Evolutionary conservation across 345 rosid genomes (phyloP).

Genomic region (Salix purpurea): DNA sequence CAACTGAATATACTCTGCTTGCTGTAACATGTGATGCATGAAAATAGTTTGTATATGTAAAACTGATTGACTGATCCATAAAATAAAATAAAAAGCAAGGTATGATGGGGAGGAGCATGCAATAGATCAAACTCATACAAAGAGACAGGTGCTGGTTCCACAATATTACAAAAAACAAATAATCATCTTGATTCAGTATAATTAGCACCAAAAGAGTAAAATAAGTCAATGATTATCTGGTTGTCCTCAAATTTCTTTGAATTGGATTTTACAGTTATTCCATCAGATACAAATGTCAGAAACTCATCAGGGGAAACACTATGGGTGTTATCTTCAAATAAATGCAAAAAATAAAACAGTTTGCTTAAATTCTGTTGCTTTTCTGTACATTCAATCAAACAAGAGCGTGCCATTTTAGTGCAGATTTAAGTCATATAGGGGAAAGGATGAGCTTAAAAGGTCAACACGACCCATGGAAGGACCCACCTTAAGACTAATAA

Average conservation of each 20-base stretch:
- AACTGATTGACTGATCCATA: background rate
- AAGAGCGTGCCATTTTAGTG: background rate
- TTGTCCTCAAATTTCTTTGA: background rate
- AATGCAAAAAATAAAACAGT: background rate
- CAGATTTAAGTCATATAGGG: background rate
- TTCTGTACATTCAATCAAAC: background rate
- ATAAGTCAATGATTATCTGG: background rate
- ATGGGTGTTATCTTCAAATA: background rate
- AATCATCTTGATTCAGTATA: background rate
- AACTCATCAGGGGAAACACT: background rate
- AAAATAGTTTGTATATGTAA: background rate
- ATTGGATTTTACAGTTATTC: background rate
- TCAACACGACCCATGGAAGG: background rate
- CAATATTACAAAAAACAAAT: background rate
- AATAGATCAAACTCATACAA: background rate
- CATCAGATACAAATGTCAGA: background rate
- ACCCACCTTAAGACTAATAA: background rate
- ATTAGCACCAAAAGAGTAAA: background rate
- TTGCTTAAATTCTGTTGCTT: background rate
- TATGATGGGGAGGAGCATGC: background rate
- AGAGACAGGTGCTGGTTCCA: background rate
- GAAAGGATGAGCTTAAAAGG: background rate
- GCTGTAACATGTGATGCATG: background rate
- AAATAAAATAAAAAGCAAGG: background rate
- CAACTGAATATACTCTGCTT: background rate